Evolutionary conservation across 495 filamentous ascomycete species (phyloP), one percentile per base, ranked within the genome.

Genomic region (Annulohypoxylon stygium): DNA sequence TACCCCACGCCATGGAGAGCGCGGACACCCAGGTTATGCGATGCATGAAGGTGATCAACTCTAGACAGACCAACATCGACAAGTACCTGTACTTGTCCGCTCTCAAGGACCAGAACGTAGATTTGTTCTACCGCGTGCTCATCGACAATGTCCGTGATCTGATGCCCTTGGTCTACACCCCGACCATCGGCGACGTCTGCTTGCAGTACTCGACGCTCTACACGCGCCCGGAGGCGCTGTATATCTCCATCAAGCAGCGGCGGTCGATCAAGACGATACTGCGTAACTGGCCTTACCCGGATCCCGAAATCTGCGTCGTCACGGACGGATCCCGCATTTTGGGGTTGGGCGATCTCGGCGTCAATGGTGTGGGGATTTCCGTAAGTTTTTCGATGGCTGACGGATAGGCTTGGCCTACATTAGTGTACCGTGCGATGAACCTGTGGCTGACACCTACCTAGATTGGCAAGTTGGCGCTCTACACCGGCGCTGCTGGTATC

Each of bases 351-450:
- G 96, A 99, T 82, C 90, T 99, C 69, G 96, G 96, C 71, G 91
- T 99, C 66, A 97, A 98, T 80, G 96, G 96, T 68, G 97, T 99
- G 88, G 96, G 96, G 65, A 99, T 99, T 82, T 94, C 96, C 69
- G 95, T 99, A 82, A 90, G 87, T 87, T 61, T 54, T 70, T 69
- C 12, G 8, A 10, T 39, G 8, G 36, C 36, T 39, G 9, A 12
- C 36, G 36, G 11, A 4, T 4, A 43, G 23, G 30, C 66, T 74
- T 45, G 37, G 58, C 61, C 66, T 67, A 53, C 33, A 55, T 67
- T 62, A 67, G 69, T 69, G 61, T 18, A 34, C 48, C 47, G 55
- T 58, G 58, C 20, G 23, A 50, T 60, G 33, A n/a, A 4, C 39
- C 14, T 53, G 69, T 65, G 47, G 66, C 65, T 77, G 63, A 76